phyloP scores from a whole-genome alignment of 768 basidiomycete genomes.

The Leccinum arenicola region DNA sequence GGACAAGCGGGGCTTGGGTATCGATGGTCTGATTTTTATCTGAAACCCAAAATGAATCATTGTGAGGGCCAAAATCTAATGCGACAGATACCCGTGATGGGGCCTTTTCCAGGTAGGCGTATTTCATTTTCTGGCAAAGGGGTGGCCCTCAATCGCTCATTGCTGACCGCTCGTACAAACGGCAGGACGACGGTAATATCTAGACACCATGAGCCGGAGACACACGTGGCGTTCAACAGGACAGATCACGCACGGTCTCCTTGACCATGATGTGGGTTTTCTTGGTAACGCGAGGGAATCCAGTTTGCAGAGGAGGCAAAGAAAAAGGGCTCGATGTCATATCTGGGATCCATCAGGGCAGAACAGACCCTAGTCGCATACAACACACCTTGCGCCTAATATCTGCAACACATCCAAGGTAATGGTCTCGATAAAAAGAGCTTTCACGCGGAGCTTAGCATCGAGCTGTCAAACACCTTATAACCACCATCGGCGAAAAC shows the following conservation, averaged over 20 bases:
- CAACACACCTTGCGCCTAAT: constrained; percentile 36
- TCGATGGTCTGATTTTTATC: constrained; percentile 29
- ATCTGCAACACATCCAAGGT: constrained; percentile 32
- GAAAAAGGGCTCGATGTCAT: constrained; percentile 43
- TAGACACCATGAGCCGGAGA: constrained; percentile 13
- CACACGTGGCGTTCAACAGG: neutral
- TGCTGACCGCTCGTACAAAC: constrained; percentile 39
- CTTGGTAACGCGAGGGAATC: constrained; percentile 44
- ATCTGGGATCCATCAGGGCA: constrained; percentile 27
- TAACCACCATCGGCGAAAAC: neutral
- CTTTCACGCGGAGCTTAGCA: constrained; percentile 28
- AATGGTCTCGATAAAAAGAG: constrained; percentile 37
- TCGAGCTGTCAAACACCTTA: constrained; percentile 18
- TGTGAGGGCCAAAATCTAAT: neutral
- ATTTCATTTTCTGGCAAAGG: constrained; percentile 20
- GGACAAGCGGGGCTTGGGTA: constrained; percentile 32
- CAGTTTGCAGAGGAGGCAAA: constrained; percentile 42
- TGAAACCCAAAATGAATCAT: constrained; percentile 5
- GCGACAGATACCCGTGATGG: constrained; percentile 17
- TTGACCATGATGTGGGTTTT: constrained; percentile 20
- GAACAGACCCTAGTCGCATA: neutral
- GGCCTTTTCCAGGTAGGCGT: constrained; percentile 2
- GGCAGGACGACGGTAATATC: constrained; percentile 44
- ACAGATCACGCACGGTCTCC: constrained; percentile 37
- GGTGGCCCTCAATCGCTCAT: constrained; percentile 12